Percentiles rank a stretch among this genome's conserved stretches.
These are phyloP conservation scores for Usnea hakonensis DNA, from an alignment of 495 filamentous ascomycete genomes.

Conservation along the genomic window DNA sequence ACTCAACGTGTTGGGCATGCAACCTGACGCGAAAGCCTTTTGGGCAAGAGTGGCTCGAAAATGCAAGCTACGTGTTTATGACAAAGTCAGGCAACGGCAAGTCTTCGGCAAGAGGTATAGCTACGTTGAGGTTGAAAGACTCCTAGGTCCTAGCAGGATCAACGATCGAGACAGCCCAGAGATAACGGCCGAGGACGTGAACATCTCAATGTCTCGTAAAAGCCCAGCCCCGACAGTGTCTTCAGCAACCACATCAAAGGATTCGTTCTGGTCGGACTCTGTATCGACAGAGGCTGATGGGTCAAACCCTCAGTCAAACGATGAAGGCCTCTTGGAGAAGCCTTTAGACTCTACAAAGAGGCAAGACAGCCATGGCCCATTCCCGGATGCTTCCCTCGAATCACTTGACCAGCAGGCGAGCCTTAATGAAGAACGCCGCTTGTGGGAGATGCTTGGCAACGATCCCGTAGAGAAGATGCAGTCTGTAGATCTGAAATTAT, in stretches of 20 bases:
- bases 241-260: neutral
- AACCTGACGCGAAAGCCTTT: constrained; percentile 38
- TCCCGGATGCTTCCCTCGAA: constrained; percentile 48
- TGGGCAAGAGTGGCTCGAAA: constrained; percentile 56
- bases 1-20: constrained; percentile 46
- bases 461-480: constrained; percentile 22
- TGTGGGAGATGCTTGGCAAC: constrained; percentile 47
- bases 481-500: constrained; percentile 10
- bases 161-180: constrained; percentile 1
- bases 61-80: constrained; percentile 49
- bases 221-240: neutral
- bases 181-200: neutral
- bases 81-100: constrained; percentile 32
- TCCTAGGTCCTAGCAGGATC: neutral
- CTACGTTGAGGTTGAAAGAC: constrained; percentile 49
- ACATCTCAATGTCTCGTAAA: neutral
- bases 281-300: neutral
- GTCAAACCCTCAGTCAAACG: neutral
- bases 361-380: constrained; percentile 27
- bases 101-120: constrained; percentile 31
- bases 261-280: neutral
- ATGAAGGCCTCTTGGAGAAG: constrained; percentile 23
- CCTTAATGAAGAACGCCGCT: constrained; percentile 44
- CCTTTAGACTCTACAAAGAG: neutral
- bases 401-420: constrained; percentile 43